Percentiles rank a stretch among this genome's conserved stretches.
phyloP scores from a whole-genome alignment of 2,329 filamentous ascomycete genomes.

The Aspergillus oerlinghausenensis region DNA sequence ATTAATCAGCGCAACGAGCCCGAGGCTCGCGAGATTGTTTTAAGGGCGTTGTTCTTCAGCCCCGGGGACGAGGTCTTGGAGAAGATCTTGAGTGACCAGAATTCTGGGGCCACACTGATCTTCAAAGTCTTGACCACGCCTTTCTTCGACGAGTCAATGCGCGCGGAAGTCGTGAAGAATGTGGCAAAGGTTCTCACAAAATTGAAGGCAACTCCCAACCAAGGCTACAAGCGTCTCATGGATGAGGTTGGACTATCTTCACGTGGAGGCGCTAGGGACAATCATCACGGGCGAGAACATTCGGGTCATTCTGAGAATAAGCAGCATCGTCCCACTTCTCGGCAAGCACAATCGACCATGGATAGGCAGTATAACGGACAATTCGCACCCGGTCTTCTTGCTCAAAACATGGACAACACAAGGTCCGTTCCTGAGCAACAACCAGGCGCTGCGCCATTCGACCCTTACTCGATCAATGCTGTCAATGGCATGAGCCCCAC shows the following conservation, averaged over 20 bases:
- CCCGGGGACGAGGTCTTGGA: constrained; percentile 80
- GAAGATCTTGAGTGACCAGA: constrained; percentile 84
- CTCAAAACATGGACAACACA: constrained; percentile 32
- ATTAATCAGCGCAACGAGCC: constrained; percentile 96
- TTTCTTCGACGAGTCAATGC: constrained; percentile 91
- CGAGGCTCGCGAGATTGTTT: constrained; percentile 82
- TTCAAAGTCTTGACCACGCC: constrained; percentile 98
- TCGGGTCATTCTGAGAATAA: constrained; percentile 37
- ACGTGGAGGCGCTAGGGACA: constrained; percentile 36
- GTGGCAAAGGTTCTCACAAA: constrained; percentile 83
- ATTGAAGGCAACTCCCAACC: constrained; percentile 87
- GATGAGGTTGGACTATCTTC: constrained; percentile 88
- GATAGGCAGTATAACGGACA: constrained; percentile 42
- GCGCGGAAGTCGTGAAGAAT: constrained; percentile 82
- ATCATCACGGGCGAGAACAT: constrained; percentile 37
- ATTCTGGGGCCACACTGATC: constrained; percentile 89
- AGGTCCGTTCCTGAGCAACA: constrained; percentile 36
- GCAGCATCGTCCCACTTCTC: constrained; percentile 40
- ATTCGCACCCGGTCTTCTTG: constrained; percentile 33
- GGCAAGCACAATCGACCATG: constrained; percentile 36
- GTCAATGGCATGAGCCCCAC: constrained; percentile 25
- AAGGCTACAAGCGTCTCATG: constrained; percentile 98
- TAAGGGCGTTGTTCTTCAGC: constrained; percentile 90
- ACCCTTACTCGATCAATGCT: constrained; percentile 35
- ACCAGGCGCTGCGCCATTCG: constrained; percentile 31